Evolutionary conservation across 1,139 yeast species (phyloP).

Genomic region (Entelexis paramagnoliae): DNA sequence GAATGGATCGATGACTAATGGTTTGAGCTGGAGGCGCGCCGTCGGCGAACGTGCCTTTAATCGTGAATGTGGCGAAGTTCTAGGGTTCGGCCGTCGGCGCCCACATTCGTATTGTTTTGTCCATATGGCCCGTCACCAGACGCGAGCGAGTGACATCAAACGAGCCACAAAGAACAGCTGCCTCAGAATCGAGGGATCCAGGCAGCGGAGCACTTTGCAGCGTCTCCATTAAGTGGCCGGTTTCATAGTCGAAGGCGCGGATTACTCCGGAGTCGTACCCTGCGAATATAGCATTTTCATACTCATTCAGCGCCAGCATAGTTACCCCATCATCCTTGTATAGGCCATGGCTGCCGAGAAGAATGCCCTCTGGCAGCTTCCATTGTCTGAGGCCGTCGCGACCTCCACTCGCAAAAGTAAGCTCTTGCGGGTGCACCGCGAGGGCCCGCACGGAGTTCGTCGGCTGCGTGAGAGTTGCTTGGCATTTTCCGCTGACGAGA

Average conservation of each 20-base stretch:
- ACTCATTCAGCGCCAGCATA: conserved; percentile 25
- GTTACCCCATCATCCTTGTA: conserved; percentile 1
- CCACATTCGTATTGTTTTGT: conserved; percentile 85
- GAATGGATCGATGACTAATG: not conserved
- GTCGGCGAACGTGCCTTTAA: too few species aligned
- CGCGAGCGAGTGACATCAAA: conserved; percentile 80
- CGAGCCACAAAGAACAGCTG: conserved; percentile 58
- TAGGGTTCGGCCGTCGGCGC: too few species aligned
- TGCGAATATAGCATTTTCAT: conserved; percentile 53
- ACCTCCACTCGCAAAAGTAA: conserved; percentile 71
- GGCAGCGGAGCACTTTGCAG: conserved; percentile 34
- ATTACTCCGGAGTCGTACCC: conserved; percentile 80
- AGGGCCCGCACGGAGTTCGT: conserved; percentile 69
- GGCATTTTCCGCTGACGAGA: conserved; percentile 53
- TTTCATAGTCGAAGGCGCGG: conserved; percentile 67
- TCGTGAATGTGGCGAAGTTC: too few species aligned
- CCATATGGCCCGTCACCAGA: conserved; percentile 78
- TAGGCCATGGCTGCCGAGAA: conserved; percentile 39
- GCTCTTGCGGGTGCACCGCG: conserved; percentile 57
- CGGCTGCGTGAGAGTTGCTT: conserved; percentile 67
- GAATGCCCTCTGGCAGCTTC: conserved; percentile 67
- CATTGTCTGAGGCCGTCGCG: conserved; percentile 76
- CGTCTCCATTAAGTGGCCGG: conserved; percentile 54
- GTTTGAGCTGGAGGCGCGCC: not conserved
- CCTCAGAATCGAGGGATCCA: conserved; percentile 46